Evolutionary conservation across 2,329 filamentous ascomycete genomes (phyloP), one percentile per base, ranked within the genome.

Genomic region (Gaeumannomyces tritici): DNA sequence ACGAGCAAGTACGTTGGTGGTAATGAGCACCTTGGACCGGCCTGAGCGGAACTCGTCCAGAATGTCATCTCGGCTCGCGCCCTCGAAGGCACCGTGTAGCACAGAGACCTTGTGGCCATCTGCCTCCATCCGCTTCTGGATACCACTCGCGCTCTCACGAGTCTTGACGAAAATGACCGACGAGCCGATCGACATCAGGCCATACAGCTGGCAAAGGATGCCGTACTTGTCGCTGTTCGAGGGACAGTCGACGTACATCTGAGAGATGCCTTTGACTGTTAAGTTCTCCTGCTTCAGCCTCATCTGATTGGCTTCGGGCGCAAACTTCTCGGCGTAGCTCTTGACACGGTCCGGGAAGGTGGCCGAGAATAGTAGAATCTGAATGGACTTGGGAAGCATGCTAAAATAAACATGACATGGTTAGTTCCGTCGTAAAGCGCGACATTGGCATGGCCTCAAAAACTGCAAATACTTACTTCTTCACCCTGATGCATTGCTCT

Each of bases 101-200:
- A 91, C 92, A 6, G 90, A 92, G 27, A 98, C 91, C 69, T 91
- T 91, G 80, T 99, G 95, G 26, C 93, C 93, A 71, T 98, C 93
- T 1, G 82, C 83, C 27, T 85, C 82, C 91, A 99, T 96, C 67
- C 91, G 89, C 64, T 83, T 82, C 74, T 96, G 88, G 66, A 99
- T 96, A 72, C 91, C 86, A 62, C 83, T 83, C 27, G 95, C 95
- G 61, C 93, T 96, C 66, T 89, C 86, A 72, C 93, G 89, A 61
- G 89, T 95, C 89, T 89, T 91, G 74, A 98, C 93, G 71, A 99
- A 99, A 69, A 99, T 98, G 71, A 99, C 96, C 0, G 95, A 98
- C 9, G 93, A 96, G 6, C 93, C 93, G 69, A 98, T 92, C 21
- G 93, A 97, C 85, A 99, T 93, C 57, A 98, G 80, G 63, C 93